A percentile compares a stretch with the other conserved stretches of the same genome.
Evolutionary conservation across 1,139 yeast species (phyloP).

Genomic region (Lodderomyces jiufengensis): DNA sequence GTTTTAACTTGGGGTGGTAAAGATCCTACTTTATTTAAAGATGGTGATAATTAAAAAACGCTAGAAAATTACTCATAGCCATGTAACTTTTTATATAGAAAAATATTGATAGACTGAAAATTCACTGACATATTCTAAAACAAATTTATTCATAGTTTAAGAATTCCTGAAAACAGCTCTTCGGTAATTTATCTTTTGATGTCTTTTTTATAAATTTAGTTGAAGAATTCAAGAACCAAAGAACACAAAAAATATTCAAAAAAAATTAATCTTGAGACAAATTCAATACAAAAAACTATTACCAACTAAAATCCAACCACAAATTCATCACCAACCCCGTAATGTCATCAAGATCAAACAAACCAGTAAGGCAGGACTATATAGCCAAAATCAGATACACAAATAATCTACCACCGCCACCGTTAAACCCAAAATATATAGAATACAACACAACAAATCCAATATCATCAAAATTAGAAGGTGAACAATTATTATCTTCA

Average conservation of each 20-base stretch:
- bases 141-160: too few species aligned
- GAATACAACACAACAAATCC: constrained; percentile 46
- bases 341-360: constrained; percentile 26
- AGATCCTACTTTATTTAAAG: constrained; percentile 26
- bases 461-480: constrained; percentile 43
- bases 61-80: too few species aligned
- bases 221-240: too few species aligned
- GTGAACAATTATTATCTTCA: constrained; percentile 66
- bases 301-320: background rate
- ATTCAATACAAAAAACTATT: background rate
- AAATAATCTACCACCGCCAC: constrained; percentile 90
- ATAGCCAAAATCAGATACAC: constrained; percentile 83
- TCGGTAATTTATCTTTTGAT: too few species aligned
- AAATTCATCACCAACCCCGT: background rate
- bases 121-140: background rate
- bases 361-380: constrained; percentile 71
- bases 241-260: too few species aligned
- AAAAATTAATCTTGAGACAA: too few species aligned
- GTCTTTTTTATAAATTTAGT: too few species aligned
- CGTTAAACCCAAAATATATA: constrained; percentile 82
- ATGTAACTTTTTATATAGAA: too few species aligned
- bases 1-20: constrained; percentile 27
- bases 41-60: background rate
- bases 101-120: background rate
- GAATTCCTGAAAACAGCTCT: too few species aligned